Conservation (phyloP, 1,284 basidiomycete genomes). For the Irpex rosettiformis region DNA sequence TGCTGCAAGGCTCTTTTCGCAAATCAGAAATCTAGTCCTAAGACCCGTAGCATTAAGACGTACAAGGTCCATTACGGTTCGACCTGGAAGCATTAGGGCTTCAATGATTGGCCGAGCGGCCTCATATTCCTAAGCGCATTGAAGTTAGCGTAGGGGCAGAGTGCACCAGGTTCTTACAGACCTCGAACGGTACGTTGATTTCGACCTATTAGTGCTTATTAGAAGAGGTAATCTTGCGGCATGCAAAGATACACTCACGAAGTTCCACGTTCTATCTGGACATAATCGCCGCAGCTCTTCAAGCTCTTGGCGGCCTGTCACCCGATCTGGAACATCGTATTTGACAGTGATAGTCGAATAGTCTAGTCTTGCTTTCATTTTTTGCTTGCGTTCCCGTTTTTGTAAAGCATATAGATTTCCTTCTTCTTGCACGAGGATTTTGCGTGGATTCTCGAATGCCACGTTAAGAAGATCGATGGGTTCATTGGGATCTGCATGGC, state of each 20-base stretch:
- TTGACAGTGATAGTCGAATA: conserved; percentile 27
- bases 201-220: conserved; percentile 51
- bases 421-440: conserved; percentile 45
- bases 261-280: conserved; percentile 83
- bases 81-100: conserved; percentile 76
- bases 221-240: conserved; percentile 9
- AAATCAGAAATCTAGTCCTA: conserved; percentile 2
- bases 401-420: conserved; percentile 41
- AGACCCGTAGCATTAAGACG: conserved; percentile 20
- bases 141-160: conserved; percentile 2
- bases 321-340: conserved; percentile 83
- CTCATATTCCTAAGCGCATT: conserved; percentile 56
- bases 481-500: conserved; percentile 67
- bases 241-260: conserved; percentile 43
- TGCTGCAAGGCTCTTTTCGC: conserved; percentile 75
- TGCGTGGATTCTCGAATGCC: conserved; percentile 91
- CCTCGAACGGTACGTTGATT: conserved; percentile 81
- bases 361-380: conserved; percentile 21
- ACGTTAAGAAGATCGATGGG: conserved; percentile 96
- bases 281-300: conserved; percentile 73
- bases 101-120: conserved; percentile 55
- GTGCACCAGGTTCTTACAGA: conserved; percentile 25
- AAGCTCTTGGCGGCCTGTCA: conserved; percentile 76
- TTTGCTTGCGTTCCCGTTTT: conserved; percentile 40
- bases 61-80: conserved; percentile 92